Percentiles rank a stretch among this genome's conserved stretches.
phyloP scores from a whole-genome alignment of 441 rosid species.

The Aquilaria agallochum region DNA sequence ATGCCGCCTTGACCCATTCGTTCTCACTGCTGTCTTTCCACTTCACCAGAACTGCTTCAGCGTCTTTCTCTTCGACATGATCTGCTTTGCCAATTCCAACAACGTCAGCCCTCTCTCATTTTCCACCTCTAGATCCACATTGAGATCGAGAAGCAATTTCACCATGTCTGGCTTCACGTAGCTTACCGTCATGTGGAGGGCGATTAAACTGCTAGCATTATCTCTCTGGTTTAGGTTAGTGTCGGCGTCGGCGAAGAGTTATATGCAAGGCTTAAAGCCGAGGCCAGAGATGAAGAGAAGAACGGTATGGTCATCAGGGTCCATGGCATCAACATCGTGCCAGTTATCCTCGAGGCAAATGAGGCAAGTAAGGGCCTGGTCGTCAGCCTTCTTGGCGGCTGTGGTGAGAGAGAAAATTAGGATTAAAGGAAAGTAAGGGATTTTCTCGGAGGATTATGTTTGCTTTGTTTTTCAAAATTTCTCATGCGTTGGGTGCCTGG shows the following conservation, averaged over 20 bases:
- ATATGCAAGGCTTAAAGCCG: slow-evolving; percentile 70
- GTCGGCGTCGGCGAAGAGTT: slow-evolving; percentile 69
- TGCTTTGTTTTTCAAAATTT: too few relatives aligned
- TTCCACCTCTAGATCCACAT: slow-evolving; percentile 64
- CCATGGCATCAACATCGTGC: slow-evolving; percentile 76
- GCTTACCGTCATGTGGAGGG: slow-evolving; percentile 94
- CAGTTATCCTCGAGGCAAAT: slow-evolving; percentile 38
- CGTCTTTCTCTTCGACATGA: slow-evolving; percentile 63
- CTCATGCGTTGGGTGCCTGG: too few relatives aligned
- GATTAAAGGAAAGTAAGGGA: too few relatives aligned
- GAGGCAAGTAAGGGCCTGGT: slow-evolving; percentile 38
- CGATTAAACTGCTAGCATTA: slow-evolving; percentile 63
- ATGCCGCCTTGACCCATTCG: slow-evolving; percentile 63
- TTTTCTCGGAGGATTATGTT: too few relatives aligned
- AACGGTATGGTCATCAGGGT: slow-evolving; percentile 74
- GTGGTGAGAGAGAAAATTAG: slow-evolving; percentile 7
- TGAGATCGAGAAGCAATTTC: slow-evolving; percentile 51
- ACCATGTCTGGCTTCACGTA: slow-evolving; percentile 67
- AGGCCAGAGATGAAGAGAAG: slow-evolving; percentile 75
- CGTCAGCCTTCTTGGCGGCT: slow-evolving; percentile 88
- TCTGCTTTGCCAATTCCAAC: slow-evolving; percentile 58
- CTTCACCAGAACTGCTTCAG: slow-evolving; percentile 72
- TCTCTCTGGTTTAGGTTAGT: slow-evolving; percentile 58
- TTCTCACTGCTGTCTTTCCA: slow-evolving; percentile 82
- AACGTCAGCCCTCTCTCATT: slow-evolving; percentile 73